A percentile compares a stretch with the other conserved stretches of the same genome.
Conservation (phyloP, 129 eudicot genomes). For the Flaveria trinervia region DNA sequence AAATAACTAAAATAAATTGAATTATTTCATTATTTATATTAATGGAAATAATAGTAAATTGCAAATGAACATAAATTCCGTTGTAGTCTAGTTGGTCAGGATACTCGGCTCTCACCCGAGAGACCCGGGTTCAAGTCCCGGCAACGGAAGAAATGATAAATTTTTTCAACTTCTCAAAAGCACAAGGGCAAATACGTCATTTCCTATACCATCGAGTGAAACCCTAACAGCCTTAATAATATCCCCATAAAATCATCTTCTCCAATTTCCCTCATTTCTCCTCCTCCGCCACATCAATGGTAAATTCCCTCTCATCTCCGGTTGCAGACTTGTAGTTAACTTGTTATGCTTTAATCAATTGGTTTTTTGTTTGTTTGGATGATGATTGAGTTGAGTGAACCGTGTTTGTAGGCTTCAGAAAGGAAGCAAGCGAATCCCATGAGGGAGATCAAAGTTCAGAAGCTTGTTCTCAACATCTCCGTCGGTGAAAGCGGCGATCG, state of each 20-base stretch:
- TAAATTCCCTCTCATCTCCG: neutral
- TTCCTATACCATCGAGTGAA: constrained; percentile 4
- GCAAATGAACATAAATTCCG: constrained; percentile 30
- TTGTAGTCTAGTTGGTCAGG: constrained; percentile 99
- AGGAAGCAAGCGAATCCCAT: constrained; percentile 73
- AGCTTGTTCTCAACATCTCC: constrained; percentile 89
- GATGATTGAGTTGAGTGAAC: neutral
- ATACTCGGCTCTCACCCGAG: constrained; percentile 99
- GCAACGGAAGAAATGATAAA: constrained; percentile 56
- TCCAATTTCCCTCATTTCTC: constrained; percentile 4
- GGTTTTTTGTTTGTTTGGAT: neutral
- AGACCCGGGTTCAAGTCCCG: constrained; percentile 98
- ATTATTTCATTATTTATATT: too few relatives aligned
- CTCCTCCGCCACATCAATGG: constrained; percentile 28
- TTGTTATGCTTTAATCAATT: neutral
- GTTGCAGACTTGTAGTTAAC: neutral
- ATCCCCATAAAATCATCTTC: neutral
- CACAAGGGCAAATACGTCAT: constrained; percentile 1
- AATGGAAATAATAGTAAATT: too few relatives aligned
- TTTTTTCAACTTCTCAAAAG: neutral
- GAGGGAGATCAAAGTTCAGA: constrained; percentile 94
- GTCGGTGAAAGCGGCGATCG: constrained; percentile 95
- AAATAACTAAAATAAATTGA: too few relatives aligned
- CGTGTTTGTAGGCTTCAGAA: constrained; percentile 66
- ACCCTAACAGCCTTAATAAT: constrained; percentile 17